Percentiles rank a stretch among this genome's conserved stretches.
Conservation (phyloP, 2,329 filamentous ascomycete genomes). For the Pseudogymnoascus sp. region DNA sequence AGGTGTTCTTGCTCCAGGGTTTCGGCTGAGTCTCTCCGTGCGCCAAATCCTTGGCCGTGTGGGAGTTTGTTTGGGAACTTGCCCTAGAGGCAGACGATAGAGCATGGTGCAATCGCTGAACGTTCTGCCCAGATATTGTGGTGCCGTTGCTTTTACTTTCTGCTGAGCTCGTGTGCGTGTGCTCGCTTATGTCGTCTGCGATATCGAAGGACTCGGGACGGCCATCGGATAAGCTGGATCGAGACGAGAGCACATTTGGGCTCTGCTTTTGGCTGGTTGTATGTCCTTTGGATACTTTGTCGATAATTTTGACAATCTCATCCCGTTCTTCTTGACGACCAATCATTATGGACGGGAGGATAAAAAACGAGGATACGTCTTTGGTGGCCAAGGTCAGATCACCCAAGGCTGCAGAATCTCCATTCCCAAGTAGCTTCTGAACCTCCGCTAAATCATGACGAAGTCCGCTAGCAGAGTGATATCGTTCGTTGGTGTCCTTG, state of each 20-base stretch:
- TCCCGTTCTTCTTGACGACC: slow-evolving; percentile 66
- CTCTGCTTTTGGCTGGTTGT: slow-evolving; percentile 35
- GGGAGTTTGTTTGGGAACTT: background rate
- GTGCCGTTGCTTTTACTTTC: slow-evolving; percentile 33
- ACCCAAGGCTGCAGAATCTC: slow-evolving; percentile 61
- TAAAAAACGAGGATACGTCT: slow-evolving; percentile 88
- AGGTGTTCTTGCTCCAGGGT: slow-evolving; percentile 3
- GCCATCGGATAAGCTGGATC: slow-evolving; percentile 41
- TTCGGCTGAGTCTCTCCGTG: background rate
- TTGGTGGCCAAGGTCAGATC: slow-evolving; percentile 71
- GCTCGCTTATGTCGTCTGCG: slow-evolving; percentile 52
- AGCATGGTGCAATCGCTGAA: background rate
- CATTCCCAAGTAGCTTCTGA: slow-evolving; percentile 64
- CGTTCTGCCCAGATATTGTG: background rate
- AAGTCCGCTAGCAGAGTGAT: slow-evolving; percentile 80
- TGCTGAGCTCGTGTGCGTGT: slow-evolving; percentile 46
- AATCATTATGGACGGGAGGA: slow-evolving; percentile 72
- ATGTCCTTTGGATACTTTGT: slow-evolving; percentile 64
- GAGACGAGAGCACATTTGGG: slow-evolving; percentile 42
- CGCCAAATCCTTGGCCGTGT: background rate
- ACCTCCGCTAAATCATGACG: slow-evolving; percentile 72
- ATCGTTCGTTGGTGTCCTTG: slow-evolving; percentile 78
- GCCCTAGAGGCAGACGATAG: background rate
- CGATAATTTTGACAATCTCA: slow-evolving; percentile 64
- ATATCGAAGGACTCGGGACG: slow-evolving; percentile 18